Evolutionary conservation across 2,329 filamentous ascomycete species (phyloP).

Genomic region (Pestalotiopsis sp.): DNA sequence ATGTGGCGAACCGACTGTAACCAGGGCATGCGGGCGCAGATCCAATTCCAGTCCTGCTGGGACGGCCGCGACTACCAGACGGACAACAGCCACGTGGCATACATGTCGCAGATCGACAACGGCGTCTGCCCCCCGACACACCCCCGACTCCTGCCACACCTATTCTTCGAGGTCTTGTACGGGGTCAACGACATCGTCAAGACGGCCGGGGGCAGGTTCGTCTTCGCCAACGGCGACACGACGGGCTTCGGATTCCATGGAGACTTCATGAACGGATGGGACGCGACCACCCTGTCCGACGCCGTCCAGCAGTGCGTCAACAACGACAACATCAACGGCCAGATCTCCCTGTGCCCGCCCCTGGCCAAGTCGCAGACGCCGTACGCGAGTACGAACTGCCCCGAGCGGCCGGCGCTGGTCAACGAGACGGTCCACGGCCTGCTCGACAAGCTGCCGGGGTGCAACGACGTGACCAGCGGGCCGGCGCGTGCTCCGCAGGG

Average conservation of each 20-base stretch:
- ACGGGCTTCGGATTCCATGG: conserved; percentile 58
- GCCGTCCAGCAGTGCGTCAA: conserved; percentile 9
- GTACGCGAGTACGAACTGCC: conserved; percentile 40
- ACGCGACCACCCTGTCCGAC: conserved; percentile 36
- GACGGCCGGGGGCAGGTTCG: conserved; percentile 37
- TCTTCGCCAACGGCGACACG: conserved; percentile 48
- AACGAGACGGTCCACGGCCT: conserved; percentile 47
- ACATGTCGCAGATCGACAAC: conserved; percentile 39
- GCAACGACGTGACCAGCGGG: conserved; percentile 46
- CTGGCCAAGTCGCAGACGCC: conserved; percentile 33
- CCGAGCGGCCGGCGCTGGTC: conserved; percentile 45
- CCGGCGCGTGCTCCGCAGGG: conserved; percentile 17
- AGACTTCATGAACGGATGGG: conserved; percentile 55
- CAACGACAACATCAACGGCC: conserved; percentile 8
- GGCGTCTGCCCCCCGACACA: conserved; percentile 42
- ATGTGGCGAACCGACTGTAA: conserved; percentile 48
- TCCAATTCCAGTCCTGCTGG: conserved; percentile 68
- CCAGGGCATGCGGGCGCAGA: conserved; percentile 31
- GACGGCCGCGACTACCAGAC: conserved; percentile 57
- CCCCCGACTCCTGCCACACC: conserved; percentile 48
- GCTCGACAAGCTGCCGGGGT: conserved; percentile 51
- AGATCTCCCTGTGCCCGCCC: conserved; percentile 2
- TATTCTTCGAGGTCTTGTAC: conserved; percentile 44
- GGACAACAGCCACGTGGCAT: conserved; percentile 43
- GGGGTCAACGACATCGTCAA: conserved; percentile 25